A percentile compares a stretch with the other conserved stretches of the same genome.
These are phyloP conservation scores for Pseudocohnilembus persalinus DNA, from an alignment of 169 alveolate species.

Conservation along the genomic window DNA sequence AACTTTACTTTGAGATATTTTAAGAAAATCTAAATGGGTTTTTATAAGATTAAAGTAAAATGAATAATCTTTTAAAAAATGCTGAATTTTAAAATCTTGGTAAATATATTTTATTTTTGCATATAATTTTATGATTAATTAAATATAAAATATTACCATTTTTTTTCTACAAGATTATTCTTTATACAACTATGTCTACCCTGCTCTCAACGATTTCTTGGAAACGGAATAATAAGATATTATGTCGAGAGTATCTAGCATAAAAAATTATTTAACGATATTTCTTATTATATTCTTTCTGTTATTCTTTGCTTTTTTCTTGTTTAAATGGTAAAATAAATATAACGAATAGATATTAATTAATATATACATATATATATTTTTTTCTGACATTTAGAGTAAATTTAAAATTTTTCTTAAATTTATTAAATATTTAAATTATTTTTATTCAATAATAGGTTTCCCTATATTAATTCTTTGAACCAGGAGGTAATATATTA, in stretches of 20 bases:
- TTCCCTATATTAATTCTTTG: constrained; percentile 7
- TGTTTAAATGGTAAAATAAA: background rate
- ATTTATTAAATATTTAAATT: no score
- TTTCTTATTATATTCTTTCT: background rate
- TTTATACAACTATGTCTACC: background rate
- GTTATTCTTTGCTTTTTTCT: background rate
- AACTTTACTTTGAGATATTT: constrained; percentile 4
- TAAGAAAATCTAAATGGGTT: background rate
- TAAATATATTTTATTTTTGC: background rate
- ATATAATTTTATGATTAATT: no score
- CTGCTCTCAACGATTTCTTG: background rate
- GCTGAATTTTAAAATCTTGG: constrained; percentile 1
- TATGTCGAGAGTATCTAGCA: background rate
- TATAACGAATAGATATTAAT: no score
- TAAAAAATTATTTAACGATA: background rate
- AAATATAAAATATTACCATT: no score
- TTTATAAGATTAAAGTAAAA: background rate
- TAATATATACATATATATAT: background rate
- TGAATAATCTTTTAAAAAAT: background rate
- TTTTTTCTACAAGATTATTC: background rate
- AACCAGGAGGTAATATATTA: constrained; percentile 3
- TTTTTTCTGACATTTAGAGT: background rate
- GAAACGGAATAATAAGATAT: background rate
- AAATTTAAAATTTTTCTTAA: no score
- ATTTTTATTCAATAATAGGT: no score